A percentile compares a stretch with the other conserved stretches of the same genome.
Conservation (phyloP, 179 eudicot genomes). For the Beta corolliflora region DNA sequence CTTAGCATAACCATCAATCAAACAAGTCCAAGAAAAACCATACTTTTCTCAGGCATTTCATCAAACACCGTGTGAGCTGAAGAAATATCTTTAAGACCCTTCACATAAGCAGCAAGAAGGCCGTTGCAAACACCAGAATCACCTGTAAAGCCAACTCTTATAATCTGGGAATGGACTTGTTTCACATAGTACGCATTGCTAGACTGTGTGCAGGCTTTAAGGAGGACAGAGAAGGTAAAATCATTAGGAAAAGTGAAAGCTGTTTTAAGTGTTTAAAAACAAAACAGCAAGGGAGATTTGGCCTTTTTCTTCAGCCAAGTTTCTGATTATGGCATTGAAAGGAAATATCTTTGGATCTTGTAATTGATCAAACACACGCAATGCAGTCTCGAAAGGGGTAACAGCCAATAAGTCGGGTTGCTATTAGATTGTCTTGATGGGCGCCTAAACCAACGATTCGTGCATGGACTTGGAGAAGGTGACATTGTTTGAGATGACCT, state of each 20-base stretch:
- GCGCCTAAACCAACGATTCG: conserved; percentile 43
- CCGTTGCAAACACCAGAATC: conserved; percentile 64
- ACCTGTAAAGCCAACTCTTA: conserved; percentile 43
- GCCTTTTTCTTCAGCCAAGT: conserved; percentile 55
- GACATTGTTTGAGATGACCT: conserved; percentile 47
- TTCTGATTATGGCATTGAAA: conserved; percentile 73
- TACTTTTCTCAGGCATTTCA: conserved; percentile 62
- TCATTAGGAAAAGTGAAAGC: conserved; percentile 59
- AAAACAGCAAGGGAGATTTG: conserved; percentile 38
- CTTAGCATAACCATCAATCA: conserved; percentile 67
- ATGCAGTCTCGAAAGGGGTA: conserved; percentile 51
- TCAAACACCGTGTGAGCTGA: conserved; percentile 67
- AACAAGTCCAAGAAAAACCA: conserved; percentile 64
- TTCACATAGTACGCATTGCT: conserved; percentile 26
- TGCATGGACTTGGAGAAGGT: conserved; percentile 73
- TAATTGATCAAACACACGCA: conserved; percentile 46
- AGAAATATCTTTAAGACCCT: conserved; percentile 48
- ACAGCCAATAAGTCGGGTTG: conserved; percentile 79
- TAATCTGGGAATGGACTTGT: conserved; percentile 56
- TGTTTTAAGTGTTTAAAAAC: conserved; percentile 45
- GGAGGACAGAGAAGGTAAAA: conserved; percentile 71
- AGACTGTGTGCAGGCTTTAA: conserved; percentile 52
- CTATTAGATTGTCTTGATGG: conserved; percentile 72
- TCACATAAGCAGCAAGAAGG: conserved; percentile 56
- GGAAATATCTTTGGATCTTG: conserved; percentile 64